Evolutionary conservation across 23 red algal genomes (phyloP), one percentile per base, ranked within the genome.

Genomic region (Agarophyton chilense): DNA sequence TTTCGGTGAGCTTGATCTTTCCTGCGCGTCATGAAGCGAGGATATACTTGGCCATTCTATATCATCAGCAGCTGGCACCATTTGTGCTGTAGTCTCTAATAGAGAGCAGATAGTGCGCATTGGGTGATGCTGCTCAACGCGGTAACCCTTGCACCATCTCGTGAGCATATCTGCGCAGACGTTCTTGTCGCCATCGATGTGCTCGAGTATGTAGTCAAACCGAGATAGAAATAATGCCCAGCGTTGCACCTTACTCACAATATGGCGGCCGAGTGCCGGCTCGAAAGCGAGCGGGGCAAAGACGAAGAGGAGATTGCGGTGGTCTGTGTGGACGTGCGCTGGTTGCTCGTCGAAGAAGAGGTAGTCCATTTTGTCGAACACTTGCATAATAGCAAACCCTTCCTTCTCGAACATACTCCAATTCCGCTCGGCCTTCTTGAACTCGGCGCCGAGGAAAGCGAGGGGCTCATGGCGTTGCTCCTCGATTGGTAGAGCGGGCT

Each of bases 401-500:
- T 89, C 84, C 84, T 89, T 89, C 52, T 78, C 67, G 24, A 46
- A 78, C 9, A 67, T 89, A 12, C 7, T 66, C 84, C 84, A 89
- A 17, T 31, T 40, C 12, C 14, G 12, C 44, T 89, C 34, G 22
- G 84, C 31, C 9, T 67, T 1, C 19, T 63, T 58, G 72, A 77
- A 89, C 16, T 21, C 53, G 9, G 29, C 36, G 29, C 53, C 49
- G 6, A 78, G n/a, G 22, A 89, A 89, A 54, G 46, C 84, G 7
- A 89, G 43, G 12, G 64, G 62, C 74, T 72, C 25, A 47, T 76
- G 70, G 19, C 26, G 17, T 18, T 89, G 67, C 40, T 77, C 40
- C 34, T 58, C 72, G 24, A 89, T 21, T 18, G 70, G 56, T 17
- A 35, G 11, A 0, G 58, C 42, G 4, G 57, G 70, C 9, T 34